Percentiles rank a stretch among this genome's conserved stretches.
These are phyloP conservation scores for Saturnispora silvae DNA, from an alignment of 805 yeast species.

Conservation along the genomic window DNA sequence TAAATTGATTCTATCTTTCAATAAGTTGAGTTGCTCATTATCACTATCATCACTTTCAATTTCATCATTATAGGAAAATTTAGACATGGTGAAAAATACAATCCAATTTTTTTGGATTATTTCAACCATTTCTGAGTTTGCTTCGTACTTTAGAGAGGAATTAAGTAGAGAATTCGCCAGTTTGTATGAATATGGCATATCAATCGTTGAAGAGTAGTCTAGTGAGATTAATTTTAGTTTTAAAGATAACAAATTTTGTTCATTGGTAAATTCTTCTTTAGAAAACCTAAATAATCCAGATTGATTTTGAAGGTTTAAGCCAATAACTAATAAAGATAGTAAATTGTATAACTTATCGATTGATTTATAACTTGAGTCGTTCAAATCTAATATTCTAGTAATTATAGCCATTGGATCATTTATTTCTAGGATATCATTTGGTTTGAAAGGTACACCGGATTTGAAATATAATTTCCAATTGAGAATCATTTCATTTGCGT, in stretches of 20 bases:
- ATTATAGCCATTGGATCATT: conserved; percentile 20
- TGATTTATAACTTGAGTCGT: conserved; percentile 39
- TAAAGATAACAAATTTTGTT: conserved; percentile 18
- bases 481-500: conserved; percentile 17
- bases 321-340: conserved; percentile 31
- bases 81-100: conserved; percentile 65
- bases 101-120: conserved; percentile 43
- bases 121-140: conserved; percentile 9
- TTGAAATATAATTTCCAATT: conserved; percentile 23
- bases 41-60: conserved; percentile 9
- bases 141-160: conserved; percentile 10
- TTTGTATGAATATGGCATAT: conserved; percentile 48
- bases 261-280: conserved; percentile 7
- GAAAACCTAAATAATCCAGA: conserved; percentile 8
- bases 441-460: conserved; percentile 23
- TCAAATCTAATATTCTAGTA: conserved; percentile 37
- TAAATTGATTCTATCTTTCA: conserved; percentile 38
- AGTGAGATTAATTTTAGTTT: conserved; percentile 37
- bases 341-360: conserved; percentile 32
- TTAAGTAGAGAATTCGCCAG: conserved; percentile 31
- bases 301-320: conserved; percentile 22
- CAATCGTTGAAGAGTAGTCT: conserved; percentile 54
- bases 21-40: conserved; percentile 6
- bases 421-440: conserved; percentile 17
- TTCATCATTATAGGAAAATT: conserved; percentile 26